Base-by-base conservation (phyloP, 2,329 filamentous ascomycete species). In the Stagonosporopsis rhizophila region DNA sequence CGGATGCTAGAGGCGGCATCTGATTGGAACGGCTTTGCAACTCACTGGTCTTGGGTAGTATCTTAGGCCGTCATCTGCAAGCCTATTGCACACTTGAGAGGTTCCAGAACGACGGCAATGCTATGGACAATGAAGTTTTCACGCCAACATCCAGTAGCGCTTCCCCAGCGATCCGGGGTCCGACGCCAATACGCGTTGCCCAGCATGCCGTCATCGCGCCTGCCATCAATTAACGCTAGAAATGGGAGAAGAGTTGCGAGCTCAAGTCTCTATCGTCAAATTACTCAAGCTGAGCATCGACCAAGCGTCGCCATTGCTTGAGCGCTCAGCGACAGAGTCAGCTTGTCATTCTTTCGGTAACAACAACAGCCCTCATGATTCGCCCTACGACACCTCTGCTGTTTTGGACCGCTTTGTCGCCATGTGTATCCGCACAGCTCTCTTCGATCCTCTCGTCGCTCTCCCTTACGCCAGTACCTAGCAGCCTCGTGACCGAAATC, bases 121-220 rank as follows among this genome's bases (percentile, higher is more conserved):
- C 37, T 32, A 22, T 51, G 40, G 27, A 49, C 40, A 22, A 41
- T 27, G 40, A 39, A 34, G 23, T 44, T 44, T 52, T 53, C 48
- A 48, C 44, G 39, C 44, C 49, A 52, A 50, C 35, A 38, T 37
- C 32, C 25, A 34, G 37, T 60, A 54, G 46, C 20, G 52, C 40
- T 56, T 56, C 57, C 56, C 47, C 44, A 37, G 39, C 48, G 46
- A 66, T 62, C 63, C 56, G 61, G 54, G 56, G 52, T 49, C 40
- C 42, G 53, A 59, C 52, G 30, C 30, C 30, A 32, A 32, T 32
- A 60, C 56, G 61, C 56, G 56, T 63, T 37, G 38, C 22, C 44
- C 39, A 44, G 48, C 22, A 58, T 62, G 59, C 58, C 59, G 62
- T 64, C 65, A 66, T 66, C 47, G 63, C 46, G 38, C 56, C 40